phyloP scores from a whole-genome alignment of 164 flowering plant species.

The Nymphaea thermarum region DNA sequence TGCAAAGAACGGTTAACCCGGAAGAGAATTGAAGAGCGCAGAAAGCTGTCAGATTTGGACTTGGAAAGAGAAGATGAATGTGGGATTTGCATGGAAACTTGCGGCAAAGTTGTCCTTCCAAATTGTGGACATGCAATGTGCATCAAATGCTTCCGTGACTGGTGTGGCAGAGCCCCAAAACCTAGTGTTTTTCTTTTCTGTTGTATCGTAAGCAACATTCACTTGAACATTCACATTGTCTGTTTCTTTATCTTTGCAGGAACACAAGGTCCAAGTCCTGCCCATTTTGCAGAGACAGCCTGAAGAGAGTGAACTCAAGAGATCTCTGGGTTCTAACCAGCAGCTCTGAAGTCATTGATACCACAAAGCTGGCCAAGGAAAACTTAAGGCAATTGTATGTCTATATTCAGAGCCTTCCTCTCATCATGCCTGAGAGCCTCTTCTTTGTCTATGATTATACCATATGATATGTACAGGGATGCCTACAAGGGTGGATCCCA shows the following conservation, averaged over 20 bases:
- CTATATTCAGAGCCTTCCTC: constrained; percentile 51
- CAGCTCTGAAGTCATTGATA: constrained; percentile 45
- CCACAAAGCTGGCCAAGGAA: constrained; percentile 42
- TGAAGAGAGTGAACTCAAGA: constrained; percentile 41
- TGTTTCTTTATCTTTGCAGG: constrained; percentile 26
- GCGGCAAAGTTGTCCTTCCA: constrained; percentile 85
- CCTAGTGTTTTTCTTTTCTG: background rate
- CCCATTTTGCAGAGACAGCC: constrained; percentile 78
- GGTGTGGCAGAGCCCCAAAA: constrained; percentile 25
- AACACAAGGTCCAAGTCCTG: constrained; percentile 61
- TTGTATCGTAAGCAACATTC: background rate
- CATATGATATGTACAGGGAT: constrained; percentile 20
- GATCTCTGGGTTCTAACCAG: constrained; percentile 78
- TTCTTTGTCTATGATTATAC: constrained; percentile 40
- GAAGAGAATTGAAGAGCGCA: constrained; percentile 31
- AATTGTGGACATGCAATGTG: constrained; percentile 92
- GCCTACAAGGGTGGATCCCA: background rate
- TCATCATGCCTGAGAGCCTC: constrained; percentile 28
- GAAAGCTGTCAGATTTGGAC: constrained; percentile 25
- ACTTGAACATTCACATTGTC: background rate
- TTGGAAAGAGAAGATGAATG: constrained; percentile 81
- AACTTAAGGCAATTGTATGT: constrained; percentile 49
- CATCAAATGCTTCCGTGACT: constrained; percentile 83
- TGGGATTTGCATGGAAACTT: constrained; percentile 74
- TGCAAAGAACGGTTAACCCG: constrained; percentile 15